Evolutionary conservation across 805 yeast genomes (phyloP), one percentile per base, ranked within the genome.

Genomic region (Cyberlindnera japonica): DNA sequence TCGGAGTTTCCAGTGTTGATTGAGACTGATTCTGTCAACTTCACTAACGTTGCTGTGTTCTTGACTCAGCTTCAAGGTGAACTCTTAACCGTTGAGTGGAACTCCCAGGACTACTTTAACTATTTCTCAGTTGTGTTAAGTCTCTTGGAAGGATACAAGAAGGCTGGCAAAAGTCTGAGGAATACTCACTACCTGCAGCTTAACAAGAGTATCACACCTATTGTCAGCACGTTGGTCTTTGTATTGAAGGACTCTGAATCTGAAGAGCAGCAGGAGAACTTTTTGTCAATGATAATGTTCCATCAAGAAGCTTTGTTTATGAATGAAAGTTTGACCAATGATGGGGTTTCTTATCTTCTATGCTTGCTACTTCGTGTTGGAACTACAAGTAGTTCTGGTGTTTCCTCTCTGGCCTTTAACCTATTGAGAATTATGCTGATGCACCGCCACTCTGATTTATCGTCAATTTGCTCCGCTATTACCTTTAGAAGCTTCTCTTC

Each of bases 261-360:
- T 2, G 40, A 29, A 4, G 57, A 44, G n/a, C 55, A 49, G 54
- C 55, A 29, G 38, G 58, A 18, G 50, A 65, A 59, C 37, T 54
- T 61, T 33, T 37, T 62, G 11, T 58, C 58, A 18, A 41, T 50
- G 16, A 28, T 63, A 8, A 47, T 63, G 43, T 61, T 61, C 26
- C 59, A 58, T 20, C 68, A 64, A 35, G 57, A 55, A 21, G 38
- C 51, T n/a, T 44, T 57, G 6, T 59, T 64, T 41, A 43, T 45
- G 5, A 44, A 33, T 11, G 68, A 59, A 2, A 52, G 60, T 3
- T 45, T 75, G 15, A 57, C 59, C 14, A 59, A 56, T 40, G 59
- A 61, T n/a, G 60, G 58, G 21, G 43, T 67, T 13, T 55, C 65
- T 0, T 59, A 61, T 30, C 43, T 72, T 13, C 50, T 70, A 12